Base-by-base conservation (phyloP, 208 protist species). In the Jaenimonas drosophilae region DNA sequence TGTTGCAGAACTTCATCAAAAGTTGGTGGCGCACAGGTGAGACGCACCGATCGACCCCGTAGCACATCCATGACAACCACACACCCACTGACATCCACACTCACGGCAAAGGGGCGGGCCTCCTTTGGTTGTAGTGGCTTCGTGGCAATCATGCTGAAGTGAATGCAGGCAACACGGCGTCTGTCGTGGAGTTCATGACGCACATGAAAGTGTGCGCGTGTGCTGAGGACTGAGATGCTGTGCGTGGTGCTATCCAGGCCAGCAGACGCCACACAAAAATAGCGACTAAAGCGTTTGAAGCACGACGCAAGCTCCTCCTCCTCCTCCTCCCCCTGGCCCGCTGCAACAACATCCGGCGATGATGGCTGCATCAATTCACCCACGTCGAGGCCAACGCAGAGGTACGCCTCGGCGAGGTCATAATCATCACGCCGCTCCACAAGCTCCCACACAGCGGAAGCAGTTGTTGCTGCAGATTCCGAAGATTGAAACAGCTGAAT, bases 91-190 rank as follows among this genome's bases (percentile, higher is more conserved):
- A 7, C 37, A 17, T 42, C 37, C 9, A 42, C 9, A 20, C 37
- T 42, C 37, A 17, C 37, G 16, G 19, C 37, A 20, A 42, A 42
- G 14, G 37, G 37, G 37, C 37, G n/a, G n/a, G n/a, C n/a, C n/a
- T n/a, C n/a, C n/a, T 42, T 6, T 42, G 37, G 37, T 42, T 11
- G 37, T 25, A 42, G 16, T 25, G 6, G 37, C 9, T 17, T 20
- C n/a, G 37, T 20, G 16, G 9, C 23, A 7, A 42, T 21, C 9
- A 20, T 11, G 16, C 16, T 20, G 16, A 42, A 7, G 37, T 11
- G 16, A 17, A 11, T 25, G 37, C 37, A 17, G 9, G 19, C n/a
- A 21, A 42, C 23, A 25, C 9, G 37, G 37, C 23, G 6, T 20
- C 16, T 42, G 7, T 20, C 37, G 37, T 42, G 37, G 19, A 42